phyloP scores from a whole-genome alignment of 192 early-diverging fungal species.

The Phycomyces nitens region DNA sequence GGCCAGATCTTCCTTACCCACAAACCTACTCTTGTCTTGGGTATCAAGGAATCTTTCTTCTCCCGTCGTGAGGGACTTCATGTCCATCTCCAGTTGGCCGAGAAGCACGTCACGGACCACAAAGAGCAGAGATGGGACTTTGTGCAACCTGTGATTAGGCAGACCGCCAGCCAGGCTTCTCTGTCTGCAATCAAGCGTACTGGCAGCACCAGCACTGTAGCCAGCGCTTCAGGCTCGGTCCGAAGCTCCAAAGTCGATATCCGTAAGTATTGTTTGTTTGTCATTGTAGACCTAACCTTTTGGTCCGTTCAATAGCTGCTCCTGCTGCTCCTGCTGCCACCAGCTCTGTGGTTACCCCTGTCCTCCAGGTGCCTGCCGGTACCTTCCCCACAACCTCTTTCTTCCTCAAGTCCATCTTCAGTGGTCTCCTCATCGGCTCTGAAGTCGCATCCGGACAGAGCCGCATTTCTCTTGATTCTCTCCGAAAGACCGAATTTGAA shows the following conservation, averaged over 20 bases:
- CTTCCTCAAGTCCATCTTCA: constrained; percentile 19
- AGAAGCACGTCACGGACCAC: constrained; percentile 3
- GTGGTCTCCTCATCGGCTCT: constrained; percentile 18
- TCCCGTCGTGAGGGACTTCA: constrained; percentile 24
- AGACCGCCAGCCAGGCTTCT: not conserved
- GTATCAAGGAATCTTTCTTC: constrained; percentile 36
- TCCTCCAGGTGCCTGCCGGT: constrained; percentile 1
- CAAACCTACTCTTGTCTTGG: constrained; percentile 15
- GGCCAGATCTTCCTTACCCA: constrained; percentile 21
- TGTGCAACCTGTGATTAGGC: constrained; percentile 1
- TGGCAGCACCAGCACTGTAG: not conserved
- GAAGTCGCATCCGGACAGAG: constrained; percentile 4
- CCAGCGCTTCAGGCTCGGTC: not conserved
- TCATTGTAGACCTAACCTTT: too few species aligned
- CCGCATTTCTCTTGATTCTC: constrained; percentile 12
- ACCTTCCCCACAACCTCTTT: constrained; percentile 20
- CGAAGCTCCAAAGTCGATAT: not conserved
- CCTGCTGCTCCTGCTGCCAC: not conserved
- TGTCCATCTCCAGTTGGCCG: constrained; percentile 20
- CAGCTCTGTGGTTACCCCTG: not conserved
- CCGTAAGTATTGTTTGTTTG: too few species aligned
- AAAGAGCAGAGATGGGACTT: constrained; percentile 33
- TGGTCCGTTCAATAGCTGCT: too few species aligned
- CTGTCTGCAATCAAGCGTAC: not conserved
- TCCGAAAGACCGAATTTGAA: constrained; percentile 20